Percentiles rank a stretch among this genome's conserved stretches.
phyloP scores from a whole-genome alignment of 495 filamentous ascomycete species.

The Evernia prunastri region DNA sequence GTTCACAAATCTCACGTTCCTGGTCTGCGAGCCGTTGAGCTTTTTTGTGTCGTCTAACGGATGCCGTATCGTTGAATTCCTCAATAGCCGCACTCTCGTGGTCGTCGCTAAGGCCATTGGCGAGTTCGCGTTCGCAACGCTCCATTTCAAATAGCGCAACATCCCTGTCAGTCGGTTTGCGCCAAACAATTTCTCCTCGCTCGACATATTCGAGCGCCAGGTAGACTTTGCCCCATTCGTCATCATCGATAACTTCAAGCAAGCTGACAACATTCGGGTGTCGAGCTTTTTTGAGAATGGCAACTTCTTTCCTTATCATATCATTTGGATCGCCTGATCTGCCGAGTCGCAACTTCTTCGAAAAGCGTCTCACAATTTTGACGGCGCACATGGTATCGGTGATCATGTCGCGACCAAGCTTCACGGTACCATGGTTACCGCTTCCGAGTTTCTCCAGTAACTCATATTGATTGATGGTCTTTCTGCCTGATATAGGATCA shows the following conservation, averaged over 20 bases:
- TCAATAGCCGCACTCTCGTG: constrained; percentile 22
- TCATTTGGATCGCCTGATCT: constrained; percentile 68
- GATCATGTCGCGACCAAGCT: constrained; percentile 72
- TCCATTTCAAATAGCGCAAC: constrained; percentile 76
- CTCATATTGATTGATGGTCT: constrained; percentile 94
- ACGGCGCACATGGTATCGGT: constrained; percentile 84
- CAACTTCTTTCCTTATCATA: constrained; percentile 95
- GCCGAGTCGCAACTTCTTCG: constrained; percentile 85
- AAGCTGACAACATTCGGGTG: constrained; percentile 93
- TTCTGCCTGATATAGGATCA: constrained; percentile 80
- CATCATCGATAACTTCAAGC: constrained; percentile 96
- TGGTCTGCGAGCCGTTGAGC: constrained; percentile 23
- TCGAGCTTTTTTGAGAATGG: constrained; percentile 94
- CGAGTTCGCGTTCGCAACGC: constrained; percentile 64
- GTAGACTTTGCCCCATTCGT: constrained; percentile 92
- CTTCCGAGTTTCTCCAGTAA: constrained; percentile 93
- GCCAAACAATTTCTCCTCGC: constrained; percentile 88
- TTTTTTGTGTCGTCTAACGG: constrained; percentile 22
- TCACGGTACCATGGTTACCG: constrained; percentile 95
- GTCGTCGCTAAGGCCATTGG: constrained; percentile 48
- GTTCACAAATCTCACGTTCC: constrained; percentile 12
- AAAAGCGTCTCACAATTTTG: constrained; percentile 96
- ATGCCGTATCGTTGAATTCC: constrained; percentile 20
- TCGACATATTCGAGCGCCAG: constrained; percentile 94
- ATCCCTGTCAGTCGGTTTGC: constrained; percentile 71